These are phyloP conservation scores for Pilatotrama ljubarskyi DNA, from an alignment of 768 basidiomycete genomes.

Conservation along the genomic window DNA sequence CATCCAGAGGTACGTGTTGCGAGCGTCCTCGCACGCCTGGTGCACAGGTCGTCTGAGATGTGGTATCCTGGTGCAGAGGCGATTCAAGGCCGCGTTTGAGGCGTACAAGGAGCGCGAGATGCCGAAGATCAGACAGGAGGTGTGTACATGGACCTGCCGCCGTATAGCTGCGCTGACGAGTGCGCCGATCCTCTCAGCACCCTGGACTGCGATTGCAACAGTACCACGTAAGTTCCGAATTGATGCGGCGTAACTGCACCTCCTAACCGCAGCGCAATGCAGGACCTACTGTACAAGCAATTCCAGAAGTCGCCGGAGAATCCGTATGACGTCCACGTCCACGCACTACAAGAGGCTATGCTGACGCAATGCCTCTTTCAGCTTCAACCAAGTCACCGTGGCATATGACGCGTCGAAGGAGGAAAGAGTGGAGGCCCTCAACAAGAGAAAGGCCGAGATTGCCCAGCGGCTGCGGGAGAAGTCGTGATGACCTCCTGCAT, in stretches of 20 bases:
- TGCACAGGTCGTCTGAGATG: too few species aligned
- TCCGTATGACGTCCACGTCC: slow-evolving; percentile 59
- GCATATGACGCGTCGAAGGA: slow-evolving; percentile 88
- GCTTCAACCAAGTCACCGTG: slow-evolving; percentile 82
- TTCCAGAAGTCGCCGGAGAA: slow-evolving; percentile 98
- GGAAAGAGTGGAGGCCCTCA: slow-evolving; percentile 75
- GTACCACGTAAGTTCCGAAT: slow-evolving; percentile 60
- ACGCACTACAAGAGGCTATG: neutral
- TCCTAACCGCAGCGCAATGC: slow-evolving; percentile 1
- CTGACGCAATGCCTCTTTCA: slow-evolving; percentile 30
- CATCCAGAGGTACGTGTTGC: slow-evolving; percentile 82
- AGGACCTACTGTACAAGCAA: slow-evolving; percentile 89
- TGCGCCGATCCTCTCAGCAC: slow-evolving; percentile 47
- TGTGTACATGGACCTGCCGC: slow-evolving; percentile 28
- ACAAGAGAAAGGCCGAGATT: slow-evolving; percentile 62
- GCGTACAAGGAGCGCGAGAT: slow-evolving; percentile 88
- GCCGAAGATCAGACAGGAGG: slow-evolving; percentile 74
- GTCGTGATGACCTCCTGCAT: neutral
- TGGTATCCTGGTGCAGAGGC: slow-evolving; percentile 51
- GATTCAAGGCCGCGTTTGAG: slow-evolving; percentile 92
- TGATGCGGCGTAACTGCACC: neutral
- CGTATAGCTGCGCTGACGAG: neutral
- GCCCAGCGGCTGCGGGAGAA: slow-evolving; percentile 60
- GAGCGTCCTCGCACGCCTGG: neutral
- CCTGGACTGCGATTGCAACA: slow-evolving; percentile 91